These are phyloP conservation scores for Tripterygium wilfordii DNA, from an alignment of 177 flowering plant genomes.

Conservation along the genomic window DNA sequence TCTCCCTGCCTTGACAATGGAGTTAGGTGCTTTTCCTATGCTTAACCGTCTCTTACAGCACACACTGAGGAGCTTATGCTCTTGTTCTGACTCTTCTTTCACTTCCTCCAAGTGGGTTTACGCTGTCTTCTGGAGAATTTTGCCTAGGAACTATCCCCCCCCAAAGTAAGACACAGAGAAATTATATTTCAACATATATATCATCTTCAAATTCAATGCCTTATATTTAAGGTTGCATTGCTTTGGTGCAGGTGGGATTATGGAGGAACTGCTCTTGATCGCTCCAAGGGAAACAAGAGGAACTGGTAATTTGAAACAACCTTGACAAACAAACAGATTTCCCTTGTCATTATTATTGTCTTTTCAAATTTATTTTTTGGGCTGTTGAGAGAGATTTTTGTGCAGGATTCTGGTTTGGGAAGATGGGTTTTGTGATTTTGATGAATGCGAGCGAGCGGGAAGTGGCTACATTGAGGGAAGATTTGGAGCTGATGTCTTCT, in stretches of 20 bases:
- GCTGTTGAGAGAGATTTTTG: constrained; percentile 7
- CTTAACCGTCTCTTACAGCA: constrained; percentile 69
- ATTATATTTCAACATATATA: neutral
- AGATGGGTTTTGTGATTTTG: constrained; percentile 76
- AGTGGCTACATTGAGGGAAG: constrained; percentile 34
- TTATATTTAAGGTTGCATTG: neutral
- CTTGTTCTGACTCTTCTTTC: constrained; percentile 39
- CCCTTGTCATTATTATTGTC: too few species aligned
- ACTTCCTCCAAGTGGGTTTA: constrained; percentile 72
- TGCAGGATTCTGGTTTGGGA: constrained; percentile 89
- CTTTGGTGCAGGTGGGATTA: constrained; percentile 67
- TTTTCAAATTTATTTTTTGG: neutral
- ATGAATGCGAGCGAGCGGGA: constrained; percentile 50
- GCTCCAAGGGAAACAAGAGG: constrained; percentile 71
- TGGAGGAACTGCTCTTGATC: constrained; percentile 62
- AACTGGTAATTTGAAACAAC: constrained; percentile 76
- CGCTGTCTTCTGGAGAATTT: constrained; percentile 73
- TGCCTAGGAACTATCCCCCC: constrained; percentile 81
- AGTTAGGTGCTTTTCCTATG: constrained; percentile 70
- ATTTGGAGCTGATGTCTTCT: constrained; percentile 75
- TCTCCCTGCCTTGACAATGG: too few species aligned
- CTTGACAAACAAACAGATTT: too few species aligned
- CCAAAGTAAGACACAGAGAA: constrained; percentile 48
- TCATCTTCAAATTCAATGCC: neutral
- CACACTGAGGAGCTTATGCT: constrained; percentile 62